Evolutionary conservation across 306 rosid species (phyloP).

Genomic region (Crataegus laevigata): DNA sequence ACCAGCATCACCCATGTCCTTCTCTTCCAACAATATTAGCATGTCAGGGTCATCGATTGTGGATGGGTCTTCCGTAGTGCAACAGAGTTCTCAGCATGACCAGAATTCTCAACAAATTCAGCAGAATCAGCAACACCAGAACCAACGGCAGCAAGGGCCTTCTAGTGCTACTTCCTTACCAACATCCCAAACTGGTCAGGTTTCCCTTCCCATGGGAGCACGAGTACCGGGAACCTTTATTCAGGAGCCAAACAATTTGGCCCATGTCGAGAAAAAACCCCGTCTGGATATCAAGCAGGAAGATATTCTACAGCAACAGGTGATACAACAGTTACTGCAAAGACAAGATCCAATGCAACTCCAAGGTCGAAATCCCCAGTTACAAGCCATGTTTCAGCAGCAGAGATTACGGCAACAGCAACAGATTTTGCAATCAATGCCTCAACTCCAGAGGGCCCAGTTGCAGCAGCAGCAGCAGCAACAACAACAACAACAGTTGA

Average conservation of each 20-base stretch:
- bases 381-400: slow-evolving; percentile 78
- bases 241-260: slow-evolving; percentile 63
- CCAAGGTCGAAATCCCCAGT: slow-evolving; percentile 67
- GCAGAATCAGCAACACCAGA: slow-evolving; percentile 55
- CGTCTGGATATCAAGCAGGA: slow-evolving; percentile 81
- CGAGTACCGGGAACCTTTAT: slow-evolving; percentile 55
- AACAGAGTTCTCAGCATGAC: slow-evolving; percentile 78
- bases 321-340: slow-evolving; percentile 73
- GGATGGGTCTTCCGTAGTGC: slow-evolving; percentile 85
- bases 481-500: slow-evolving; percentile 42
- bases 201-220: slow-evolving; percentile 47
- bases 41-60: slow-evolving; percentile 83
- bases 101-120: slow-evolving; percentile 70
- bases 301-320: slow-evolving; percentile 71
- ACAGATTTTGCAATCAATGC: slow-evolving; percentile 78
- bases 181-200: slow-evolving; percentile 52
- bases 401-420: slow-evolving; percentile 63
- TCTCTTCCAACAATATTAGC: slow-evolving; percentile 88
- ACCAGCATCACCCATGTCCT: slow-evolving; percentile 94
- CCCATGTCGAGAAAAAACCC: slow-evolving; percentile 68
- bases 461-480: slow-evolving; percentile 63
- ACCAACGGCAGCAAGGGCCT: slow-evolving; percentile 58
- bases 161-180: slow-evolving; percentile 61
- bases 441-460: slow-evolving; percentile 72
- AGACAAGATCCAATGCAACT: slow-evolving; percentile 75